These are phyloP conservation scores for Epichloe amarillans DNA, from an alignment of 2,329 filamentous ascomycete genomes.

Conservation along the genomic window DNA sequence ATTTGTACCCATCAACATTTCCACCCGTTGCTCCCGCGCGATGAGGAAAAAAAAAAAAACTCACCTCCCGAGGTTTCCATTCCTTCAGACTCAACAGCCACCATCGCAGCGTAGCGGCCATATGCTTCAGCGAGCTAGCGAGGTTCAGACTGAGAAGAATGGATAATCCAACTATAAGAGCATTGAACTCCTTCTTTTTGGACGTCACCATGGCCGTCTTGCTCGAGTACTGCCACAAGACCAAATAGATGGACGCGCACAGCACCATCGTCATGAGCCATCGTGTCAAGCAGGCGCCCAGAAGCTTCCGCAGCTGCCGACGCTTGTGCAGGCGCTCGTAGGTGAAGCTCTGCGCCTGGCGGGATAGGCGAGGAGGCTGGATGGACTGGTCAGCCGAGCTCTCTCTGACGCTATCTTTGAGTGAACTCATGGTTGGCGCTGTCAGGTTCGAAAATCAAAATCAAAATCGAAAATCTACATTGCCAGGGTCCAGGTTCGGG, in stretches of 20 bases:
- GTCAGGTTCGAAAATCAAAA: too few relatives aligned
- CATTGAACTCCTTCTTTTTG: conserved; percentile 28
- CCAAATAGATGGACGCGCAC: conserved; percentile 15
- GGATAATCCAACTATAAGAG: conserved; percentile 29
- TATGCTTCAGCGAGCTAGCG: conserved; percentile 27
- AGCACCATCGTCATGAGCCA: conserved; percentile 19
- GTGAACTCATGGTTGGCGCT: not conserved
- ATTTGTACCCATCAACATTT: too few relatives aligned
- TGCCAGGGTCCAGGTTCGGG: not conserved
- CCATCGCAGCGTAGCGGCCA: conserved; percentile 32
- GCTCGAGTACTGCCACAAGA: conserved; percentile 16
- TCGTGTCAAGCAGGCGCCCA: conserved; percentile 8
- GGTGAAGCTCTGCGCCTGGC: conserved; percentile 9
- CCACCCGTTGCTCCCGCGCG: too few relatives aligned
- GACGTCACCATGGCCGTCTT: conserved; percentile 17
- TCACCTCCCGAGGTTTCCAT: conserved; percentile 26
- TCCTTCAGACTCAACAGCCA: conserved; percentile 26
- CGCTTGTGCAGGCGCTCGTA: conserved; percentile 10
- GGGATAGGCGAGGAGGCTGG: not conserved
- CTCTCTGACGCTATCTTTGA: not conserved
- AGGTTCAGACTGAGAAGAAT: conserved; percentile 29
- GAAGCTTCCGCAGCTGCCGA: conserved; percentile 10
- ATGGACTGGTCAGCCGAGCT: not conserved
- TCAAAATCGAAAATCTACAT: too few relatives aligned
- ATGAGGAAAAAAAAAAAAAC: not conserved